A percentile compares a stretch with the other conserved stretches of the same genome.
Conservation (phyloP, 306 rosid species). For the Acacia melanoxylon region DNA sequence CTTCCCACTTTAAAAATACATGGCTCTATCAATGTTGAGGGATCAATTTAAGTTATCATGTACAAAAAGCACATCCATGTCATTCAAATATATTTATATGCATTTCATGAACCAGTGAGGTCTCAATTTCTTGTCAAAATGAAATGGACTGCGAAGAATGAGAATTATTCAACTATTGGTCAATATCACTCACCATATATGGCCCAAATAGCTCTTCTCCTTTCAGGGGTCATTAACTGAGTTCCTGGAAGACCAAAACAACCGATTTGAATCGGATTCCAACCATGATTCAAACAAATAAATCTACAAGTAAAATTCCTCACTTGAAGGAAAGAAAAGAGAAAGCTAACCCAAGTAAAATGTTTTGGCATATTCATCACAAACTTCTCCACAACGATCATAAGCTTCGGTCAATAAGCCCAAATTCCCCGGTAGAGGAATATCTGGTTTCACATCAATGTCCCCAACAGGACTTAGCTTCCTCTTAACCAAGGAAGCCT, state of each 20-base stretch:
- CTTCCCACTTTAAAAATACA: not conserved
- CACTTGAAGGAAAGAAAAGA: conserved; percentile 43
- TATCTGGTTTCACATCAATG: conserved; percentile 55
- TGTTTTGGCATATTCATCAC: conserved; percentile 64
- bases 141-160: not conserved
- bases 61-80: not conserved
- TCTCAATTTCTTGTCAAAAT: not conserved
- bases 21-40: not conserved
- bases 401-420: conserved; percentile 66
- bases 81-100: not conserved
- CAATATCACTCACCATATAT: conserved; percentile 69
- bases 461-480: conserved; percentile 52
- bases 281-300: conserved; percentile 25
- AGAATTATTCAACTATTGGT: conserved; percentile 11
- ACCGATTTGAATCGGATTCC: conserved; percentile 17
- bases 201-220: conserved; percentile 87
- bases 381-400: conserved; percentile 61
- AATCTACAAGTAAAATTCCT: conserved; percentile 32
- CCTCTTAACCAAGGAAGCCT: conserved; percentile 70
- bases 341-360: conserved; percentile 66
- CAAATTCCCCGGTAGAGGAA: conserved; percentile 59
- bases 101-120: not conserved
- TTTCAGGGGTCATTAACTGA: conserved; percentile 80
- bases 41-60: conserved; percentile 12
- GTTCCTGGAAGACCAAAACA: conserved; percentile 58